These are phyloP conservation scores for Phytopythium sindhum DNA, from an alignment of 352 stramenopile species.

Conservation along the genomic window DNA sequence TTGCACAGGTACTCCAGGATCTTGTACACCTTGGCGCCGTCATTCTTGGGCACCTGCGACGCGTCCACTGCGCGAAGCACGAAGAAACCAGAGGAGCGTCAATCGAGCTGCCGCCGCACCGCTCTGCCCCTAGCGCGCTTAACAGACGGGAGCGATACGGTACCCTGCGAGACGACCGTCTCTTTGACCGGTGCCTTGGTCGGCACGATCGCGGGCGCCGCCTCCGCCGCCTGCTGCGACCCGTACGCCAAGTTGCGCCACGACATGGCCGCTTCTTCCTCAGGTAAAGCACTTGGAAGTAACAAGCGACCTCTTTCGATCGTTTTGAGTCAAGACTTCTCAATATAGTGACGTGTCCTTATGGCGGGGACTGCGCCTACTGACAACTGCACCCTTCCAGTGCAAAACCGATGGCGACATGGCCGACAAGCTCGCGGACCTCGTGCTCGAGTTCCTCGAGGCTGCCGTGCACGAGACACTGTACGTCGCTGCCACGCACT, in stretches of 20 bases:
- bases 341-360: background rate
- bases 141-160: background rate
- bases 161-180: constrained; percentile 63
- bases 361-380: background rate
- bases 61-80: constrained; percentile 48
- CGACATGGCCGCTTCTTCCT: constrained; percentile 42
- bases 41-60: constrained; percentile 79
- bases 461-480: constrained; percentile 73
- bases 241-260: constrained; percentile 83
- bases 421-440: constrained; percentile 35
- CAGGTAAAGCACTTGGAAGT: too few relatives aligned
- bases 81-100: too few relatives aligned
- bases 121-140: background rate
- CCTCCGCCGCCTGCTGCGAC: constrained; percentile 67
- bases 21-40: constrained; percentile 85
- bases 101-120: background rate
- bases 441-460: constrained; percentile 79
- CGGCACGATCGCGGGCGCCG: constrained; percentile 56
- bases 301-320: too few relatives aligned
- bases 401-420: background rate
- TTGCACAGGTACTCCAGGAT: constrained; percentile 85
- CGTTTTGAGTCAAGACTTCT: too few relatives aligned
- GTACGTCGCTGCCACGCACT: constrained; percentile 20
- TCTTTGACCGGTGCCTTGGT: constrained; percentile 45
- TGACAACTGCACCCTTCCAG: background rate